Evolutionary conservation across 2,329 filamentous ascomycete species (phyloP).

Genomic region (Hypoxylon sp.): DNA sequence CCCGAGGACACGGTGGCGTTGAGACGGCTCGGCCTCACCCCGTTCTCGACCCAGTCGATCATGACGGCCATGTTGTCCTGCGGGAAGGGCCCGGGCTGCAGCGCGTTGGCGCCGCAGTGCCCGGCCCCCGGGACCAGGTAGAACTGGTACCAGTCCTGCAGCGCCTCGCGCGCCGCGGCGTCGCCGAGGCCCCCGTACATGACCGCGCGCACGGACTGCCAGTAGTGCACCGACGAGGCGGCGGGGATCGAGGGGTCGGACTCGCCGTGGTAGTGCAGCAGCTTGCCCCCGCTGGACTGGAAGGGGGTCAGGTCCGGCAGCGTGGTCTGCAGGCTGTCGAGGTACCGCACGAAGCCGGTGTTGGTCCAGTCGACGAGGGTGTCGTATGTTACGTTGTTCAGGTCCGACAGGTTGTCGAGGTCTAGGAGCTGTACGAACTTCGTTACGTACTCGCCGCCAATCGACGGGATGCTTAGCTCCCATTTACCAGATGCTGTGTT

Average conservation of each 20-base stretch:
- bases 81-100: constrained; percentile 60
- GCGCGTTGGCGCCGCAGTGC: constrained; percentile 62
- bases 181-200: constrained; percentile 60
- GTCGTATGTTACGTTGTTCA: constrained; percentile 66
- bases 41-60: constrained; percentile 77
- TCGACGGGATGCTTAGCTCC: constrained; percentile 51
- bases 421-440: constrained; percentile 58
- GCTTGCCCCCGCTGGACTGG: constrained; percentile 63
- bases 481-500: constrained; percentile 52
- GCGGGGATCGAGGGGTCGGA: constrained; percentile 65
- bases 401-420: constrained; percentile 56
- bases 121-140: constrained; percentile 66
- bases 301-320: constrained; percentile 65
- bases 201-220: constrained; percentile 63
- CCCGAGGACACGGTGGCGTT: constrained; percentile 55
- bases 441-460: constrained; percentile 55
- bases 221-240: constrained; percentile 67
- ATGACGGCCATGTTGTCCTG: constrained; percentile 76
- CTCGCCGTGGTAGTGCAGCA: constrained; percentile 71
- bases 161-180: constrained; percentile 55
- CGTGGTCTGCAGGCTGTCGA: constrained; percentile 64
- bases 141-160: constrained; percentile 67
- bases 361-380: constrained; percentile 68
- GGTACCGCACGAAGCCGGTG: constrained; percentile 61
- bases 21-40: constrained; percentile 52